Conservation (phyloP, 148 eudicot species). For the Nyssa sinensis region DNA sequence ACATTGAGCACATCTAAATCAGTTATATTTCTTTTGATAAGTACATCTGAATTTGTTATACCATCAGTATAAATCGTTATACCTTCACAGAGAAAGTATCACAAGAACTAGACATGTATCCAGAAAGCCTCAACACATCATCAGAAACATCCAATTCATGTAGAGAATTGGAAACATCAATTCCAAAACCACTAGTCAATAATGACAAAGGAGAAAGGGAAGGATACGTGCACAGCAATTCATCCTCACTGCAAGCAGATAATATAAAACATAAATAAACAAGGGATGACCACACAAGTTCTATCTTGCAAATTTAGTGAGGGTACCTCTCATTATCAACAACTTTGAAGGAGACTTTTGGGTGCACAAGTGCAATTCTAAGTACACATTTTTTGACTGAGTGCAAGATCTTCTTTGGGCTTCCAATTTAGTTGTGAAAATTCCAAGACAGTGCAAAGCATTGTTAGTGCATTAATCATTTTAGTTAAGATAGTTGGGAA, state of each 20-base stretch:
- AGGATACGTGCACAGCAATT: conserved; percentile 55
- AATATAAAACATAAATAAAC: conserved; percentile 15
- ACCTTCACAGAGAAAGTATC: conserved; percentile 57
- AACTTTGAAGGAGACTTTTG: conserved; percentile 58
- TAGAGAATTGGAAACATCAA: conserved; percentile 45
- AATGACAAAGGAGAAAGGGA: conserved; percentile 64
- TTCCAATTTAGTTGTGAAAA: conserved; percentile 27
- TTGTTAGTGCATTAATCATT: neutral
- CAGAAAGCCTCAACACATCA: conserved; percentile 62
- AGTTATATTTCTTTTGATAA: too few relatives aligned
- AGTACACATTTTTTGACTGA: conserved; percentile 61
- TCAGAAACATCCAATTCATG: conserved; percentile 58
- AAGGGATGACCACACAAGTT: conserved; percentile 4
- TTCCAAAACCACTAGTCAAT: conserved; percentile 59
- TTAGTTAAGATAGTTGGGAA: neutral
- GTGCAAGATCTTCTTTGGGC: conserved; percentile 79
- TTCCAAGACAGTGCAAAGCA: conserved; percentile 5
- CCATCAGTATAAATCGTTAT: conserved; percentile 15
- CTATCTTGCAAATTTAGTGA: conserved; percentile 9
- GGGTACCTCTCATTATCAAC: conserved; percentile 75
- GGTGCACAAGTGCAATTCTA: conserved; percentile 71
- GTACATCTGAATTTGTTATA: conserved; percentile 2
- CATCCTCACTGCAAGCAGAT: conserved; percentile 61
- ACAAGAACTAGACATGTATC: conserved; percentile 68
- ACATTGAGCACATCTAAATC: too few relatives aligned